A percentile compares a stretch with the other conserved stretches of the same genome.
phyloP scores from a whole-genome alignment of 371 early-diverging fungal species.

The Apophysomyces ossiformis region DNA sequence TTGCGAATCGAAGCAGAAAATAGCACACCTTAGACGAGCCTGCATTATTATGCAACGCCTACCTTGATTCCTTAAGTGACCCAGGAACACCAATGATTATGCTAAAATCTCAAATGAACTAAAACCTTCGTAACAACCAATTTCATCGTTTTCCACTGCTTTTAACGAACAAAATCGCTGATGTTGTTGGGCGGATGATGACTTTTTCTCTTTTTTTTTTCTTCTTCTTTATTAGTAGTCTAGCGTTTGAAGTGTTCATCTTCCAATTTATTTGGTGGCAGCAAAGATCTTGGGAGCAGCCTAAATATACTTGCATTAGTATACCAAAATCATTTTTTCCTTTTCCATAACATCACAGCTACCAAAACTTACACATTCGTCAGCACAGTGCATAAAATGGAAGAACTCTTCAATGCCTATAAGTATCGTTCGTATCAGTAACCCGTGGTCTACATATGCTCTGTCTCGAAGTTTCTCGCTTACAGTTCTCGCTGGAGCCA shows the following conservation, averaged over 20 bases:
- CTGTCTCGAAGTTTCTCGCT: slow-evolving; percentile 3
- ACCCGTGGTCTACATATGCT: neutral
- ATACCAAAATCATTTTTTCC: neutral
- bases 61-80: no score
- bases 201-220: neutral
- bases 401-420: slow-evolving; percentile 65
- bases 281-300: slow-evolving; percentile 59
- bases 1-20: no score
- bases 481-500: slow-evolving; percentile 60
- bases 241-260: slow-evolving; percentile 1
- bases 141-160: neutral
- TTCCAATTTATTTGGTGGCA: slow-evolving; percentile 40
- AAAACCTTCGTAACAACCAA: no score
- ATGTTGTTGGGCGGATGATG: neutral
- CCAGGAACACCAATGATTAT: no score
- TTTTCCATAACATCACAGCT: neutral
- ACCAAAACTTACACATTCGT: slow-evolving; percentile 55
- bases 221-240: slow-evolving; percentile 4
- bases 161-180: neutral
- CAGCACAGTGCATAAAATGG: slow-evolving; percentile 64
- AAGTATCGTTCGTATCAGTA: neutral
- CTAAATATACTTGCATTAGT: slow-evolving; percentile 22
- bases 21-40: no score
- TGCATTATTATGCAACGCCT: no score
- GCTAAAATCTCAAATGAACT: no score